Base-by-base conservation (phyloP, 1,284 basidiomycete species). In the Ustilago crameri region DNA sequence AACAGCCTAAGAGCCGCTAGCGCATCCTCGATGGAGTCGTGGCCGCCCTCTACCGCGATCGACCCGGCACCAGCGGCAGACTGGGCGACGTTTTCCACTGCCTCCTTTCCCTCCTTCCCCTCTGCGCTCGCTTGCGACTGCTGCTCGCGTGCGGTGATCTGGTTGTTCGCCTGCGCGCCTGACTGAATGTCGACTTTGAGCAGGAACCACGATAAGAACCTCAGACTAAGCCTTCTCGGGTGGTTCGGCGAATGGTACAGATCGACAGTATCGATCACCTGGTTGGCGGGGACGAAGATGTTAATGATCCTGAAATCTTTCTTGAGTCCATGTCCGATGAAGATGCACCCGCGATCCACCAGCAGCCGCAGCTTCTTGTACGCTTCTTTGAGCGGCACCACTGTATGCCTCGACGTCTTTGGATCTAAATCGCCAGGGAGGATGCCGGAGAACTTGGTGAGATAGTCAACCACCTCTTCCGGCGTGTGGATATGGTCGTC, bases 241-340 rank as follows among this genome's bases (percentile, higher is more conserved):
- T 93, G 90, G 30, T 88, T 86, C 52, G 89, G 88, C 23, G 94
- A 85, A 80, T 93, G 95, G 84, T 94, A 98, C 22, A 98, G 87
- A 83, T 95, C 93, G 58, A 98, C 95, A 0, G 96, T 98, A 82
- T 98, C 95, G 62, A 96, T 91, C 46, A 99, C 94, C 84, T 96
- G 95, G 4, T 91, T 89, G 0, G 93, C 92, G 0, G 96, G 95
- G 7, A 99, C 93, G 80, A 91, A 95, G 49, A 98, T 93, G 83
- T 98, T 98, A 85, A 98, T 98, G 60, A 96, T 98, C 12, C 96
- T 88, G 85, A 98, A 98, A 84, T 98, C 96, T 83, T 98, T 98
- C n/a, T 93, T 91, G n/a, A 98, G 87, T 1, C 96, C 96, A 78
- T 99, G 95, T 0, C 96, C 96, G 55, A 98, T 92, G 80, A 99